phyloP scores from a whole-genome alignment of 1,284 basidiomycete genomes.

The Apiotrichum akiyoshidainum region DNA sequence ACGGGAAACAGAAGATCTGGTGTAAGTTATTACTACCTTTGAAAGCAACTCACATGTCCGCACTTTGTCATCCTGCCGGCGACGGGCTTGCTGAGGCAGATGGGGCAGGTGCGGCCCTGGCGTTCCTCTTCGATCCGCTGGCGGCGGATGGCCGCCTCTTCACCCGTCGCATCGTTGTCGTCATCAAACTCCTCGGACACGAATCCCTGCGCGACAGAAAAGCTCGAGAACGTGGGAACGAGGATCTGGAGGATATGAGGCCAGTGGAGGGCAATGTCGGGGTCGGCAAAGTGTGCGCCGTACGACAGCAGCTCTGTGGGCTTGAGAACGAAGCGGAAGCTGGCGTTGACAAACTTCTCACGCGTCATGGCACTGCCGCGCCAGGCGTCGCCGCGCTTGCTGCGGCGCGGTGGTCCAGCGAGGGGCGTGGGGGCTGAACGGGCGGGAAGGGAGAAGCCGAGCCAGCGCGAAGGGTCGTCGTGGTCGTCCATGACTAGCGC shows the following conservation, averaged over 20 bases:
- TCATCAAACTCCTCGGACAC: conserved; percentile 32
- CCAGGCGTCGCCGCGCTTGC: conserved; percentile 61
- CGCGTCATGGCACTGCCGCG: conserved; percentile 65
- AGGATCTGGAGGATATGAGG: conserved; percentile 94
- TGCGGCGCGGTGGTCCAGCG: conserved; percentile 60
- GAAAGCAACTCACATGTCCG: conserved; percentile 72
- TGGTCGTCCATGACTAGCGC: conserved; percentile 25
- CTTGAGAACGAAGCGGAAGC: conserved; percentile 90
- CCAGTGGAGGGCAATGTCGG: conserved; percentile 93
- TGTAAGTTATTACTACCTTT: conserved; percentile 16
- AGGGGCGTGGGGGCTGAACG: conserved; percentile 52
- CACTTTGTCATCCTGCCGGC: conserved; percentile 97
- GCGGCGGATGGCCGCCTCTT: conserved; percentile 34
- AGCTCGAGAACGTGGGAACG: conserved; percentile 65
- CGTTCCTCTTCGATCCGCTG: conserved; percentile 44
- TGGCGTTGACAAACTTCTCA: conserved; percentile 88
- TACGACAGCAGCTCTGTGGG: conserved; percentile 73
- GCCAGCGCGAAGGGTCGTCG: conserved; percentile 48
- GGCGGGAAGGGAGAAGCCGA: conserved; percentile 79
- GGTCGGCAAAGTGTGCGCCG: conserved; percentile 91
- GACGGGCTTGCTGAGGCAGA: conserved; percentile 79
- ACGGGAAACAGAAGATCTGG: conserved; percentile 83
- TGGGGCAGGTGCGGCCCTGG: conserved; percentile 72
- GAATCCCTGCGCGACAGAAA: conserved; percentile 49
- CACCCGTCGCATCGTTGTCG: conserved; percentile 34